Evolutionary conservation across 169 alveolate genomes (phyloP), one percentile per base, ranked within the genome.

Genomic region (Plasmodium gallinaceum): DNA sequence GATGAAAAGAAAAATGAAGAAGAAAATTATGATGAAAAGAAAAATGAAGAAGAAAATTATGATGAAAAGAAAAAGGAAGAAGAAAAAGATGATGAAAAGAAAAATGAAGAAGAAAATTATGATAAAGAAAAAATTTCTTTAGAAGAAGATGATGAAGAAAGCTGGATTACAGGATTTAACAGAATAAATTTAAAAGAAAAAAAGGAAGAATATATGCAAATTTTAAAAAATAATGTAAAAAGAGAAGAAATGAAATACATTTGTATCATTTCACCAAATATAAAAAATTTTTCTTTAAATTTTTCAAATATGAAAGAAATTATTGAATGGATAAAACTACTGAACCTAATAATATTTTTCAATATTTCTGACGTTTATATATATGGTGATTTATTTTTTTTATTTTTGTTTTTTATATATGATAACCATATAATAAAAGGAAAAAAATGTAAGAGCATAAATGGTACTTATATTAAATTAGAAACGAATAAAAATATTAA

Each of bases 261-360:
- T n/a, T 83, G 91, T 14, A 68, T 83, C 10, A 54, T 83, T 20
- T 83, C 91, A 2, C 91, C 91, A 0, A 37, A 83, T n/a, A 43
- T 32, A 54, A 54, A 68, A 58, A 83, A 51, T 61, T 7, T 32
- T 32, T 22, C 52, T 12, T 22, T 83, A 72, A 48, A 24, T 52
- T 12, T 20, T 5, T 12, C 58, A 0, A 68, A 68, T 20, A 8
- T 68, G n/a, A 58, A 3, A 24, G 22, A 83, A 37, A 83, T 83
- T 24, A 12, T 54, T 0, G 65, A 83, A 32, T 83, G 91, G 91
- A 16, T 83, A 8, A 83, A 83, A 52, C 22, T 83, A 0, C 26
- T 83, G 0, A 83, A 68, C 18, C 5, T 83, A 2, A 16, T 61
- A 12, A 68, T 83, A 37, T 68, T 57, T 42, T 42, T 83, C 45